These are phyloP conservation scores for Fusarium tanahbumbuense DNA, from an alignment of 2,329 filamentous ascomycete species.

Conservation along the genomic window DNA sequence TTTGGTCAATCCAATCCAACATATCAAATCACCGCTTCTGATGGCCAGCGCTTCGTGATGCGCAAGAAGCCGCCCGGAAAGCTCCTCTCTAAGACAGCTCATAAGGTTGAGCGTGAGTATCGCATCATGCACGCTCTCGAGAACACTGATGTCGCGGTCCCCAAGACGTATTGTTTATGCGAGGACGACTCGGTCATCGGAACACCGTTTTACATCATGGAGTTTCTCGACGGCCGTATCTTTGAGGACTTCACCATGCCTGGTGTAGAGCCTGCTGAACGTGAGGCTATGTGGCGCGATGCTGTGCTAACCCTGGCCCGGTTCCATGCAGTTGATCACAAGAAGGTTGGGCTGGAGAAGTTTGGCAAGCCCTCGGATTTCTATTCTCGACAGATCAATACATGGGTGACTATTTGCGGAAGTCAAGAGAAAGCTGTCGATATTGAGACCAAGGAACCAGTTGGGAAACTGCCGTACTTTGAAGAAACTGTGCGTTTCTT, in stretches of 20 bases:
- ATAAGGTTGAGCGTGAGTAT: conserved; percentile 97
- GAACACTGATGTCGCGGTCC: conserved; percentile 84
- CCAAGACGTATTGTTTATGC: conserved; percentile 85
- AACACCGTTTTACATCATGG: conserved; percentile 97
- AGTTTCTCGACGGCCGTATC: conserved; percentile 92
- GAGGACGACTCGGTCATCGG: conserved; percentile 84
- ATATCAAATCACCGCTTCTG: conserved; percentile 84
- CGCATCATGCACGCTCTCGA: conserved; percentile 87
- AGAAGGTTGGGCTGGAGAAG: conserved; percentile 72
- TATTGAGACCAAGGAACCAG: conserved; percentile 77
- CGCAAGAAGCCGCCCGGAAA: conserved; percentile 98
- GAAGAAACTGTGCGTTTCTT: conserved; percentile 85
- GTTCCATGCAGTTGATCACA: conserved; percentile 80
- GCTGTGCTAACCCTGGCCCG: conserved; percentile 86
- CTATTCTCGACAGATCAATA: conserved; percentile 86
- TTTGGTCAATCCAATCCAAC: conserved; percentile 98
- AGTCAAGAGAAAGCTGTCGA: conserved; percentile 82
- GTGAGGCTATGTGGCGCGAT: conserved; percentile 85
- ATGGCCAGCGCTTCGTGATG: conserved; percentile 82
- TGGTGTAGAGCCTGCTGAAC: conserved; percentile 73
- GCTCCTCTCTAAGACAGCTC: conserved; percentile 91
- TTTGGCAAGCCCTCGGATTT: conserved; percentile 83
- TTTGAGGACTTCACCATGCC: conserved; percentile 90
- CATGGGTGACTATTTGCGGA: conserved; percentile 81
- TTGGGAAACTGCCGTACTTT: conserved; percentile 87